Evolutionary conservation across 2,329 filamentous ascomycete species (phyloP).

Genomic region (Alternaria gansuensis): DNA sequence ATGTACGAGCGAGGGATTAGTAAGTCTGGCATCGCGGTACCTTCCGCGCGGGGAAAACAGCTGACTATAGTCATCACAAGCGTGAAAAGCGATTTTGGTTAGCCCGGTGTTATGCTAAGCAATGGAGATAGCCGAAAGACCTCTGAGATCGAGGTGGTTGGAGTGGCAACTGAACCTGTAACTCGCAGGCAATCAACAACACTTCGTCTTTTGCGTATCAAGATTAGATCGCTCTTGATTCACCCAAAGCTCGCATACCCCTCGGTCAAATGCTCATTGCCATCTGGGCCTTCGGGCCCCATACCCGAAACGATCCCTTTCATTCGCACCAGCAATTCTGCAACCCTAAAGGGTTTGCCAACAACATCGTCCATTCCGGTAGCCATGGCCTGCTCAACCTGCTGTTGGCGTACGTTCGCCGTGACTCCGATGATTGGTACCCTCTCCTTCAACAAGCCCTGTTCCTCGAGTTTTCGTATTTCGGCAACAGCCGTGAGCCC

Average conservation of each 20-base stretch:
- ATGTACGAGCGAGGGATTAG: background rate
- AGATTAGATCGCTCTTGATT: background rate
- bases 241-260: constrained; percentile 5
- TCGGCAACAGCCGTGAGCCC: constrained; percentile 39
- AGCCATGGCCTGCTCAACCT: constrained; percentile 40
- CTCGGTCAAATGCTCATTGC: background rate
- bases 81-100: background rate
- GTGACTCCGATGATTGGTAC: constrained; percentile 49
- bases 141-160: background rate
- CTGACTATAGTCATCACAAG: background rate
- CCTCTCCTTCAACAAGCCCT: constrained; percentile 30
- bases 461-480: constrained; percentile 39
- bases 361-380: constrained; percentile 65
- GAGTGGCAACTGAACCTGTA: background rate
- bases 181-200: background rate
- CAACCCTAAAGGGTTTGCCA: constrained; percentile 72
- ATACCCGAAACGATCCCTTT: constrained; percentile 21
- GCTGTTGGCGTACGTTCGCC: constrained; percentile 47
- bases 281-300: background rate
- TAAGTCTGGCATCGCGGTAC: background rate
- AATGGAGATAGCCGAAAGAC: background rate
- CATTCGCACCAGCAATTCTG: constrained; percentile 39
- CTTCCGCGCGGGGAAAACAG: background rate
- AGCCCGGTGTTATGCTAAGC: background rate
- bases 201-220: background rate